These are phyloP conservation scores for Ceratocystis cubensis DNA, from an alignment of 2,329 filamentous ascomycete species.

Conservation along the genomic window DNA sequence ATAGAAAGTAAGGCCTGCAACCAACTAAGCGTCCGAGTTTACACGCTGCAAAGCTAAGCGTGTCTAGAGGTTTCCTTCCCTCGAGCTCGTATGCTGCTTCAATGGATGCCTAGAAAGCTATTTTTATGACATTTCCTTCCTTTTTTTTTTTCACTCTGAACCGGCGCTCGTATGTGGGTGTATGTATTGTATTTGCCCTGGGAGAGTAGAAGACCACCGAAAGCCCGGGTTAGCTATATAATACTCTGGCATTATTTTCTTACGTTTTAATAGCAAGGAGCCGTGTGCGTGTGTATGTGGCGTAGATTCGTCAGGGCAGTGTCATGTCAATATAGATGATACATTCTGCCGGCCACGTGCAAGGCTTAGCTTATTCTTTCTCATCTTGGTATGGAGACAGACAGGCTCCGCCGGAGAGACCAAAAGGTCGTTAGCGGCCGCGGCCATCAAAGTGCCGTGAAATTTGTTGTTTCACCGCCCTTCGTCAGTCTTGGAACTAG, in stretches of 20 bases:
- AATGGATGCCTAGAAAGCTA: too few species aligned
- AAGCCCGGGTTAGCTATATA: neutral
- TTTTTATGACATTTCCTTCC: neutral
- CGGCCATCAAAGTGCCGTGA: neutral
- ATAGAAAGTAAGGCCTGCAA: too few species aligned
- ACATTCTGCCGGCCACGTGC: constrained; percentile 2
- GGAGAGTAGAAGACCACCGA: neutral
- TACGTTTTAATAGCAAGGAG: neutral
- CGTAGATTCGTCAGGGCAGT: neutral
- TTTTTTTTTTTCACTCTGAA: neutral
- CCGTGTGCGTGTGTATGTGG: neutral
- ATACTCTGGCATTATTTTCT: neutral
- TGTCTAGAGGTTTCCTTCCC: too few species aligned
- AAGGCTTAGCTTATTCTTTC: neutral
- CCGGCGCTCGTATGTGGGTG: neutral
- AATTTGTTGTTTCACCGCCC: neutral
- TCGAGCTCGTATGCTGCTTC: too few species aligned
- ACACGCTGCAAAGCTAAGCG: too few species aligned
- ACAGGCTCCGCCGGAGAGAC: neutral
- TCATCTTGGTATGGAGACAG: neutral
- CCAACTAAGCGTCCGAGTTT: too few species aligned
- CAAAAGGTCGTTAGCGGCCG: neutral
- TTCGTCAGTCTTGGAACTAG: neutral
- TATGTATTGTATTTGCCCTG: constrained; percentile 8
- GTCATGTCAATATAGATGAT: neutral